Percentiles rank a stretch among this genome's conserved stretches.
Evolutionary conservation across 73 alveolate species (phyloP).

Genomic region (Stentor roeselii): DNA sequence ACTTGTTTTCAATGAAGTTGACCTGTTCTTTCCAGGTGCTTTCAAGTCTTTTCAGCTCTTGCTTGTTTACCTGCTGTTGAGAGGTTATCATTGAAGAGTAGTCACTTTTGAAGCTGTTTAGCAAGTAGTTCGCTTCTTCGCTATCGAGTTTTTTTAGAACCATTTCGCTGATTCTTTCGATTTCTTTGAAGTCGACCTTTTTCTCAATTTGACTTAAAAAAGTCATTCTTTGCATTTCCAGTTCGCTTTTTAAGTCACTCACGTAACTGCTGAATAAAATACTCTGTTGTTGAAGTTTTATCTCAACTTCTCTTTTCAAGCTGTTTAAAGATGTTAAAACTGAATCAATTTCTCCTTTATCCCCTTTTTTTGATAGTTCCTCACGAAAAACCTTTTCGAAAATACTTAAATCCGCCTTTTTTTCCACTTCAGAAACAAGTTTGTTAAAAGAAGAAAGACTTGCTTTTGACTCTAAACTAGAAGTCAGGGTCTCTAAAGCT

Average conservation of each 20-base stretch:
- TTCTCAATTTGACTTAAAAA: constrained; percentile 9
- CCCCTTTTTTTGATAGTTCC: constrained; percentile 34
- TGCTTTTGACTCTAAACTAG: constrained; percentile 42
- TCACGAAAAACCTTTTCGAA: neutral
- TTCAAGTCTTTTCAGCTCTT: constrained; percentile 33
- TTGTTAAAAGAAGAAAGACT: constrained; percentile 25
- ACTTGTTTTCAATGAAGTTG: constrained; percentile 24
- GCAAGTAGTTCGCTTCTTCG: constrained; percentile 29
- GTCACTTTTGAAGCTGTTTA: neutral
- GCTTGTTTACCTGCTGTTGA: neutral
- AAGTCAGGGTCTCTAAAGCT: constrained; percentile 41
- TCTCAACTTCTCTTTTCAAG: constrained; percentile 40
- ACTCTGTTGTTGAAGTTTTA: constrained; percentile 22
- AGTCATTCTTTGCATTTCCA: constrained; percentile 34
- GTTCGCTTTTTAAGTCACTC: constrained; percentile 25
- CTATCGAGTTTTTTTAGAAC: constrained; percentile 31
- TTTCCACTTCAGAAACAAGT: constrained; percentile 29
- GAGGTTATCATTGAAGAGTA: neutral
- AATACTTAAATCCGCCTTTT: constrained; percentile 31
- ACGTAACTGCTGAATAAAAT: constrained; percentile 34
- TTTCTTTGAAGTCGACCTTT: constrained; percentile 32
- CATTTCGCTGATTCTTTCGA: constrained; percentile 26
- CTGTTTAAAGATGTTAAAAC: constrained; percentile 35
- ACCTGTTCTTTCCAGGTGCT: neutral
- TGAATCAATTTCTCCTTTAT: constrained; percentile 45